Evolutionary conservation across 108 stramenopile genomes (phyloP).

Genomic region (Parietichytrium sp.): DNA sequence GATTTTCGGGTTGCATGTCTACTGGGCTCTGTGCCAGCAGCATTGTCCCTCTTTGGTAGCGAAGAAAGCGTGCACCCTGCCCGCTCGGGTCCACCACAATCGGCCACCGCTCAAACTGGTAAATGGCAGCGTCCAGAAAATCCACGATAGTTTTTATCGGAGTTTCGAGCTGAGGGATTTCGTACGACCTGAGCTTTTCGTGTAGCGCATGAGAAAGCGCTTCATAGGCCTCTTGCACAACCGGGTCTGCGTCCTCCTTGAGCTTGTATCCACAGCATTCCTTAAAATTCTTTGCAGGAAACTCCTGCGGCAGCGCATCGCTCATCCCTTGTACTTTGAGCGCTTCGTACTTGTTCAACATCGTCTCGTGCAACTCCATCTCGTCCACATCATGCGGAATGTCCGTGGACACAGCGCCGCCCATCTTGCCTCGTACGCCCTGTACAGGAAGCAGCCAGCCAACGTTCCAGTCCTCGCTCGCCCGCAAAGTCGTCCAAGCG

Average conservation of each 20-base stretch:
- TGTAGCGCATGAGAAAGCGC: not conserved
- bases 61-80: conserved; percentile 45
- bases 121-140: conserved; percentile 40
- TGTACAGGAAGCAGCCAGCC: too few species aligned
- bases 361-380: not conserved
- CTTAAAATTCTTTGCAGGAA: not conserved
- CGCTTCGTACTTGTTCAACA: conserved; percentile 6
- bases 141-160: conserved; percentile 42
- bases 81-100: conserved; percentile 49
- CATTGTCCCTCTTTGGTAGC: conserved; percentile 50
- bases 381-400: not conserved
- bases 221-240: not conserved
- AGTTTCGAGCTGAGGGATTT: not conserved
- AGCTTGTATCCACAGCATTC: too few species aligned
- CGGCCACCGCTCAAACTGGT: conserved; percentile 48
- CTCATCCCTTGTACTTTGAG: not conserved
- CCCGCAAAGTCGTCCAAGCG: too few species aligned
- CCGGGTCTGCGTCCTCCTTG: not conserved
- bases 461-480: too few species aligned
- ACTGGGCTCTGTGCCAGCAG: conserved; percentile 19
- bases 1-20: conserved; percentile 37
- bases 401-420: too few species aligned
- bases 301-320: not conserved
- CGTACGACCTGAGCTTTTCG: not conserved
- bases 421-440: too few species aligned